Conservation (phyloP, 805 yeast genomes). For the Candida saitoana region DNA sequence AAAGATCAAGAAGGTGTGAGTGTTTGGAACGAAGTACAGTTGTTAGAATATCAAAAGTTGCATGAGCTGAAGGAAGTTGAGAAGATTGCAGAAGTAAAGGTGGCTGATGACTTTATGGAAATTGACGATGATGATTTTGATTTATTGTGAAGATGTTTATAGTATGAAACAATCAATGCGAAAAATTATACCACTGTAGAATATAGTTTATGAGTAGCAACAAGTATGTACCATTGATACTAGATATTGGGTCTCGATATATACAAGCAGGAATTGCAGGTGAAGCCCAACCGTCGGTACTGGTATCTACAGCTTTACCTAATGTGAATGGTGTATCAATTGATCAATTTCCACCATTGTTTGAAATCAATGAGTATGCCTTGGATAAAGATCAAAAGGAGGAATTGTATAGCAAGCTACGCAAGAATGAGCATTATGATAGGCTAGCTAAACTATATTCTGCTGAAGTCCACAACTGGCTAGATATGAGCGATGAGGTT, state of each 20-base stretch:
- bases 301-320: constrained; percentile 6
- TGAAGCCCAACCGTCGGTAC: constrained; percentile 14
- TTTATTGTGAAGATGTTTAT: constrained; percentile 15
- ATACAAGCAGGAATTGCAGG: constrained; percentile 26
- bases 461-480: constrained; percentile 3
- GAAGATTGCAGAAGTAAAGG: constrained; percentile 14
- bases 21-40: constrained; percentile 80
- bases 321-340: not conserved
- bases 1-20: constrained; percentile 92
- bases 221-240: constrained; percentile 12
- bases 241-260: constrained; percentile 14
- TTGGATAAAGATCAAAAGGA: constrained; percentile 14
- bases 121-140: constrained; percentile 46
- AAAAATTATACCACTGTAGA: not conserved
- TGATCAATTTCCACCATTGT: constrained; percentile 15
- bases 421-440: not conserved
- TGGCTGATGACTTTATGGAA: constrained; percentile 41
- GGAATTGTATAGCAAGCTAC: constrained; percentile 1
- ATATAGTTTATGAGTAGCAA: constrained; percentile 1
- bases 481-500: constrained; percentile 7
- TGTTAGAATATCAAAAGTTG: constrained; percentile 53
- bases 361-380: constrained; percentile 18
- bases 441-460: constrained; percentile 5
- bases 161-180: not conserved
- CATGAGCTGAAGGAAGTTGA: constrained; percentile 30